These are phyloP conservation scores for Aspergillus olivimuriae DNA, from an alignment of 495 filamentous ascomycete genomes.

Conservation along the genomic window DNA sequence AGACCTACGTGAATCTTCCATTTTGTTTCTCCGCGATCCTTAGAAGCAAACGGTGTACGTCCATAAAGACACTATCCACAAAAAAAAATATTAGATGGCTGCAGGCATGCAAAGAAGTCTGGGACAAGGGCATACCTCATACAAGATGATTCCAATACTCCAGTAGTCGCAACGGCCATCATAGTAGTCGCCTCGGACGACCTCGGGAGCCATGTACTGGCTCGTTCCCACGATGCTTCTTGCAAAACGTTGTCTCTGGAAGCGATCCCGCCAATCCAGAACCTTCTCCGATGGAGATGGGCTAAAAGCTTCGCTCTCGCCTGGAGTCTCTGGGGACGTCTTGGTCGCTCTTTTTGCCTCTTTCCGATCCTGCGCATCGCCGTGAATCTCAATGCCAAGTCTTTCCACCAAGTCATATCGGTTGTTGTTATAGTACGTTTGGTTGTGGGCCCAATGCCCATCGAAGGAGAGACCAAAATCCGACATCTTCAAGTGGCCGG, in stretches of 20 bases:
- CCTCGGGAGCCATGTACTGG: constrained; percentile 96
- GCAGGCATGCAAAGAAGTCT: neutral
- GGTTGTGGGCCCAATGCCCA: constrained; percentile 89
- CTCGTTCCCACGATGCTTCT: constrained; percentile 90
- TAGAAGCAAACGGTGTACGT: constrained; percentile 79
- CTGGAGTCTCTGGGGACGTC: neutral
- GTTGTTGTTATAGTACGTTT: constrained; percentile 75
- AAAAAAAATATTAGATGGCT: neutral
- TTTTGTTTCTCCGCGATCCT: constrained; percentile 76
- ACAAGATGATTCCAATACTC: constrained; percentile 90
- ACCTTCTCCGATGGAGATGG: constrained; percentile 27
- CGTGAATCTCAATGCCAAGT: constrained; percentile 66
- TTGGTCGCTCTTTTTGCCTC: constrained; percentile 35
- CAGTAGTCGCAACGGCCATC: constrained; percentile 95
- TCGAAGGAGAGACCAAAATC: constrained; percentile 95
- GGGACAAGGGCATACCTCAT: constrained; percentile 55
- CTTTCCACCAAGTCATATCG: constrained; percentile 68
- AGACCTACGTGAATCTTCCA: constrained; percentile 64
- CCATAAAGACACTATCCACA: constrained; percentile 70
- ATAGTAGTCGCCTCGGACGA: constrained; percentile 75
- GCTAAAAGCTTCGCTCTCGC: constrained; percentile 7
- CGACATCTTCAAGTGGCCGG: constrained; percentile 88
- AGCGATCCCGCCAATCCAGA: constrained; percentile 71
- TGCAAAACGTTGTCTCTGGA: constrained; percentile 66
- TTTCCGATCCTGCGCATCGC: constrained; percentile 65